phyloP scores from a whole-genome alignment of 169 alveolate species.

The Eimeria nieschulzi region DNA sequence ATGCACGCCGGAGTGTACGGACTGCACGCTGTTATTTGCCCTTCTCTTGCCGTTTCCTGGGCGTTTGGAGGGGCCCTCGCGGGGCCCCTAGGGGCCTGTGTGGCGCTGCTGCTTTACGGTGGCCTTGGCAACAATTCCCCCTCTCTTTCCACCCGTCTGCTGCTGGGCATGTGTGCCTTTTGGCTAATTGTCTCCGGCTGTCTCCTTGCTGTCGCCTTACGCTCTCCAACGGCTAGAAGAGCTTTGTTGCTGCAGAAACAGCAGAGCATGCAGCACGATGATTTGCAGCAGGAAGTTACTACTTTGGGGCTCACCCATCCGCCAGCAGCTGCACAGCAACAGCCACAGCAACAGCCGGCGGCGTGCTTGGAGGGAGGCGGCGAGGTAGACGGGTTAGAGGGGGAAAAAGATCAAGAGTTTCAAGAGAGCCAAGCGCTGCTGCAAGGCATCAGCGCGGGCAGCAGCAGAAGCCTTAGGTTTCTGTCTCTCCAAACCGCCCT shows the following conservation, averaged over 20 bases:
- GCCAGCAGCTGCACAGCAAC: background rate
- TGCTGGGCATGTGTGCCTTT: background rate
- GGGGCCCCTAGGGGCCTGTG: conserved; percentile 18
- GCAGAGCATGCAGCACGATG: background rate
- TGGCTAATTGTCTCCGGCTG: background rate
- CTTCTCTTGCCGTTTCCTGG: conserved; percentile 3
- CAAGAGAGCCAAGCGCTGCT: background rate
- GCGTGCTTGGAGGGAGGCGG: background rate
- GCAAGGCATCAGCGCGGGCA: conserved; percentile 23
- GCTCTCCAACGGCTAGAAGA: background rate
- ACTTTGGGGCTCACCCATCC: background rate
- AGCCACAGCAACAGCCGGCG: background rate
- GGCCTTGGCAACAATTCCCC: background rate
- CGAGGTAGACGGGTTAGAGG: background rate
- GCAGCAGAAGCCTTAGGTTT: conserved; percentile 4
- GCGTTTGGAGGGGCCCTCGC: conserved; percentile 57
- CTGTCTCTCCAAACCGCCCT: background rate
- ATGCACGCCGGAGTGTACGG: conserved; percentile 49
- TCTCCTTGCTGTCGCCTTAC: background rate
- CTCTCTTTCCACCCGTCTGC: background rate
- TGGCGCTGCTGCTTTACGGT: conserved; percentile 1
- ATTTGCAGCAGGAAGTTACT: background rate
- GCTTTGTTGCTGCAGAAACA: background rate
- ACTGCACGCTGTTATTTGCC: conserved; percentile 15
- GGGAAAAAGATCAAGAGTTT: background rate